These are phyloP conservation scores for Plasmodium fragile DNA, from an alignment of 169 alveolate genomes.

Conservation along the genomic window DNA sequence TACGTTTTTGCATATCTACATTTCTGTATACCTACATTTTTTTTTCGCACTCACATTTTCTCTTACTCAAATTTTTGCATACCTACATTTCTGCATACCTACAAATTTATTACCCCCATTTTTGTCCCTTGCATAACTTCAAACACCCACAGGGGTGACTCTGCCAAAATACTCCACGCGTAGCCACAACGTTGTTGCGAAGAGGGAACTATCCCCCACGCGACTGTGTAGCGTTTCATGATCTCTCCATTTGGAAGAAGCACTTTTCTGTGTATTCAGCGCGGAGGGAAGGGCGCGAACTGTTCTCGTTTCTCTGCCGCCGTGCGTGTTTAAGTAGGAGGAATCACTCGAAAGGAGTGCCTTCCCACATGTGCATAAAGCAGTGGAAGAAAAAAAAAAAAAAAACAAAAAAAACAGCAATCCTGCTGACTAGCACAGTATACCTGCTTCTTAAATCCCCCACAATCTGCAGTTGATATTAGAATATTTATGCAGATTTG, in stretches of 20 bases:
- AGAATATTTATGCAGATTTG: not conserved
- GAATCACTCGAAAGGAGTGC: not conserved
- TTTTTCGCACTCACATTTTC: not conserved
- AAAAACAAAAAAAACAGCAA: too few species aligned
- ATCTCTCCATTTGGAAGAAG: not conserved
- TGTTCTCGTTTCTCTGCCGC: not conserved
- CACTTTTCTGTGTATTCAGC: not conserved
- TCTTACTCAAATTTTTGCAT: not conserved
- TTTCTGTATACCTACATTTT: not conserved
- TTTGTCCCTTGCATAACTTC: not conserved
- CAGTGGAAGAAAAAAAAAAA: not conserved
- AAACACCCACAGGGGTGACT: not conserved
- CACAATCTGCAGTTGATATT: not conserved
- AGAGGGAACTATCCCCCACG: not conserved
- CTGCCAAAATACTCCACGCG: not conserved
- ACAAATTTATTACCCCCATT: not conserved
- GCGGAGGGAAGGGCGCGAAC: not conserved
- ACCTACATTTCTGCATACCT: not conserved
- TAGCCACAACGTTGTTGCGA: not conserved
- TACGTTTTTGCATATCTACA: not conserved
- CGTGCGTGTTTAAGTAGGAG: not conserved
- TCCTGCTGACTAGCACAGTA: not conserved
- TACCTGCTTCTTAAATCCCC: not conserved
- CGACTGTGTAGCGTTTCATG: not conserved
- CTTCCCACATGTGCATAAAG: not conserved